These are phyloP conservation scores for Diplodia mutila DNA, from an alignment of 2,329 filamentous ascomycete genomes.

Conservation along the genomic window DNA sequence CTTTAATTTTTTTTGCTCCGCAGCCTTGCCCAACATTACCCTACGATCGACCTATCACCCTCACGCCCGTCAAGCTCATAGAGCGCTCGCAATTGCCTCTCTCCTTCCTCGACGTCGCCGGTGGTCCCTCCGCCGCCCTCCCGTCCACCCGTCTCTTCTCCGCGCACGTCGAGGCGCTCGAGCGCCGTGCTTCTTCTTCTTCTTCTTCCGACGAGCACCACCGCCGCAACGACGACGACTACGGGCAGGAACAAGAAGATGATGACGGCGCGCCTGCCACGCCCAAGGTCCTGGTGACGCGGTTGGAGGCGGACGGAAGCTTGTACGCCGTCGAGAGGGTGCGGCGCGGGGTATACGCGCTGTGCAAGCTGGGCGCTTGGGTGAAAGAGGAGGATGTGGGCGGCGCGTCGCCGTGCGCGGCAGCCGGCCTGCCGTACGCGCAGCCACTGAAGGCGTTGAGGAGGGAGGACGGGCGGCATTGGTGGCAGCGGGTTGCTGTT, in stretches of 20 bases:
- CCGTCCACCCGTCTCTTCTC: constrained; percentile 39
- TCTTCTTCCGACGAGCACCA: constrained; percentile 8
- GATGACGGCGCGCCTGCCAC: constrained; percentile 2
- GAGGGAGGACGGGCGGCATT: constrained; percentile 27
- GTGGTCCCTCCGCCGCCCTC: constrained; percentile 32
- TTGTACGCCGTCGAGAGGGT: constrained; percentile 81
- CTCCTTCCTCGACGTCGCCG: constrained; percentile 41
- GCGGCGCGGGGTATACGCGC: constrained; percentile 62
- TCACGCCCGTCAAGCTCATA: constrained; percentile 42
- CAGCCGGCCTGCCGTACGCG: constrained; percentile 54
- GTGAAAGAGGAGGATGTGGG: constrained; percentile 55
- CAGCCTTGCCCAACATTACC: constrained; percentile 37
- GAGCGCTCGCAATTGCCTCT: constrained; percentile 43
- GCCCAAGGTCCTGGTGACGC: constrained; percentile 41
- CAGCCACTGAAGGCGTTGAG: constrained; percentile 50
- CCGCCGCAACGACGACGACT: background rate
- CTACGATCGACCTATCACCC: constrained; percentile 36
- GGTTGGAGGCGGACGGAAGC: constrained; percentile 59
- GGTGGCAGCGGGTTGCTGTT: constrained; percentile 41
- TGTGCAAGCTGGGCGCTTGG: constrained; percentile 72
- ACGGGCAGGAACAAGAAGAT: background rate
- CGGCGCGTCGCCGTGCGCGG: constrained; percentile 42
- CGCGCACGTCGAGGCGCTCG: constrained; percentile 39
- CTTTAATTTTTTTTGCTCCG: background rate
- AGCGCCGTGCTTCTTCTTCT: constrained; percentile 32